Evolutionary conservation across 2,329 filamentous ascomycete species (phyloP), one percentile per base, ranked within the genome.

Genomic region (Polychaeton citri): DNA sequence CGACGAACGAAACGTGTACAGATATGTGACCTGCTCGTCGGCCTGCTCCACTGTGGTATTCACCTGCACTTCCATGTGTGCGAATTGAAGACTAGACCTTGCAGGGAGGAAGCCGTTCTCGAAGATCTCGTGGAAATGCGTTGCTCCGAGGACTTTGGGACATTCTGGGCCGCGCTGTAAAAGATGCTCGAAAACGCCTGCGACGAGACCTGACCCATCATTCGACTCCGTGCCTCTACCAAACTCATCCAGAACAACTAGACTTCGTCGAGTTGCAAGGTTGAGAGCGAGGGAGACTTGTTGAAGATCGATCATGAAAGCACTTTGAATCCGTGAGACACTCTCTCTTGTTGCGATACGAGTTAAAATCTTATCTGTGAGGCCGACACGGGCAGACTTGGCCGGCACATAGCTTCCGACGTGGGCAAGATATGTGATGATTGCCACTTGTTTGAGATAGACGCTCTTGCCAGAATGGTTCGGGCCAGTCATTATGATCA

Each of bases 391-490:
- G 6, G 87, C 88, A 19, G 60, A 64, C 12, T 77, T 69, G 1
- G 87, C 88, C 1, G 90, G 88, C 1, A 98, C 83, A 53, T 83
- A 96, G 54, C 85, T 88, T 35, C 90, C 90, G 36, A 94, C 74
- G 52, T 98, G 90, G 1, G 90, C 84, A 58, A 98, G 71, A 53
- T 90, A 95, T 10, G 93, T 78, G 39, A 94, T 90, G 34, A 95
- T 64, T 4, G 87, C 90, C 20, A 84, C 74, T 55, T 98, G 88
- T 57, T 93, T 98, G 53, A 96, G 69, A 57, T 94, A 96, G 0
- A 96, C 75, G 47, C 86, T 96, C 58, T 98, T 98, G 0, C 90
- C 90, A 0, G 90, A 96, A 55, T 90, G 92, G 48, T 98, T 98
- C 4, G 90, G 87, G 0, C 90, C 90, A 0, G 90, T 96, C 49